These are phyloP conservation scores for Triticum dicoccoides DNA, from an alignment of 176 grass and related monocot genomes.

Conservation along the genomic window DNA sequence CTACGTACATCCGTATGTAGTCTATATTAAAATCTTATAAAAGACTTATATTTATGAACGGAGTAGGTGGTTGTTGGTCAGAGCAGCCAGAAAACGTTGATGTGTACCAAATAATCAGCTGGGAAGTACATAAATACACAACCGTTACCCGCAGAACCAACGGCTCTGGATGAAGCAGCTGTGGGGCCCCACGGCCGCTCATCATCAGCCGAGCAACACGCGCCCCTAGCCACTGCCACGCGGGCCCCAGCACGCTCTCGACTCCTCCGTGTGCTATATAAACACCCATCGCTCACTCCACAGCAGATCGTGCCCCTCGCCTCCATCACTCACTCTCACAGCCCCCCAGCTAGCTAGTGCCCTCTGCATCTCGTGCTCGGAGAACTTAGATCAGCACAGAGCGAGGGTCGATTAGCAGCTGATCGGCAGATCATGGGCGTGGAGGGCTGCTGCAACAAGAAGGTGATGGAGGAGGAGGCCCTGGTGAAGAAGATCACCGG, in stretches of 20 bases:
- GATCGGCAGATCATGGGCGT: background rate
- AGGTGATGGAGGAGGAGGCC: conserved; percentile 25
- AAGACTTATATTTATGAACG: too few species aligned
- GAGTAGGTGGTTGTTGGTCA: background rate
- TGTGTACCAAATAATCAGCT: background rate
- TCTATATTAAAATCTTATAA: too few species aligned
- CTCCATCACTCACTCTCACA: background rate
- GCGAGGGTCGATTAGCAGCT: background rate
- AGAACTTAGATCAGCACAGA: background rate
- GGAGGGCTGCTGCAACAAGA: background rate
- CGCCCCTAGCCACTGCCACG: background rate
- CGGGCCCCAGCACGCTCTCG: background rate
- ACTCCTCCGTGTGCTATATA: background rate
- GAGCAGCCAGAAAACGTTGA: background rate
- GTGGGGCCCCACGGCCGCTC: background rate
- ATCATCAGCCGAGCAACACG: background rate
- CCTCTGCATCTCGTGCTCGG: background rate
- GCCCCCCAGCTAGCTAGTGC: background rate
- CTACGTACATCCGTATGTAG: too few species aligned
- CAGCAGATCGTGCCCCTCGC: conserved; percentile 2
- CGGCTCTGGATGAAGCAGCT: background rate
- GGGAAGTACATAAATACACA: background rate
- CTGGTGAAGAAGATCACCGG: conserved; percentile 60
- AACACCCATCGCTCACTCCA: background rate
- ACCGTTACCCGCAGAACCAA: background rate